Conservation (phyloP, 352 stramenopile species). For the Phytopythium kandeliae region DNA sequence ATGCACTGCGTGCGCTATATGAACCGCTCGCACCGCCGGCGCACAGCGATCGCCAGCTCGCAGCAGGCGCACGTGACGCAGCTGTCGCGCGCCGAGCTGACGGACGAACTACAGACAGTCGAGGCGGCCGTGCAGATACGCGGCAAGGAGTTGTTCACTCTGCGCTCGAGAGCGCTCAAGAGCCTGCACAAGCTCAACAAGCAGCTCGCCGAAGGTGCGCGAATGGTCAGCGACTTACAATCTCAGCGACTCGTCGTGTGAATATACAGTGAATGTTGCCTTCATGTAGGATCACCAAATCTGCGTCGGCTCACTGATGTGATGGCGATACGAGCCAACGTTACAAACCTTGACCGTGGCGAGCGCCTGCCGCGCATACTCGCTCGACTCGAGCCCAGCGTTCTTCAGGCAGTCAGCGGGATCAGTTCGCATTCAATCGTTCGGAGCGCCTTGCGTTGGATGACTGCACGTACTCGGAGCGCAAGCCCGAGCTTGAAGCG, state of each 20-base stretch:
- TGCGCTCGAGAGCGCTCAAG: constrained; percentile 47
- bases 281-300: constrained; percentile 39
- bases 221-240: constrained; percentile 27
- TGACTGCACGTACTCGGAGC: constrained; percentile 32
- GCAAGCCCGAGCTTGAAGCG: constrained; percentile 73
- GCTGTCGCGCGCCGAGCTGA: constrained; percentile 43
- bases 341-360: constrained; percentile 67
- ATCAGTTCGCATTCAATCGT: not conserved
- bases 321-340: constrained; percentile 58
- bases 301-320: constrained; percentile 45
- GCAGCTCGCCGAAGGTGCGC: constrained; percentile 28
- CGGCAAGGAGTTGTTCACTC: constrained; percentile 37
- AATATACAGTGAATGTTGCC: not conserved
- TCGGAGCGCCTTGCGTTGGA: not conserved
- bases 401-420: constrained; percentile 19
- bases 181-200: constrained; percentile 35
- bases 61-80: constrained; percentile 30
- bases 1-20: constrained; percentile 70
- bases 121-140: constrained; percentile 35
- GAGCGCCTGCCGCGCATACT: constrained; percentile 63
- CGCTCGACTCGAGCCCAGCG: constrained; percentile 54
- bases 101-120: constrained; percentile 29
- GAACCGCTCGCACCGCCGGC: constrained; percentile 50
- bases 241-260: not conserved
- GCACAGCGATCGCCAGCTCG: constrained; percentile 25